These are phyloP conservation scores for Clohesyomyces aquaticus DNA, from an alignment of 495 filamentous ascomycete species.

Conservation along the genomic window DNA sequence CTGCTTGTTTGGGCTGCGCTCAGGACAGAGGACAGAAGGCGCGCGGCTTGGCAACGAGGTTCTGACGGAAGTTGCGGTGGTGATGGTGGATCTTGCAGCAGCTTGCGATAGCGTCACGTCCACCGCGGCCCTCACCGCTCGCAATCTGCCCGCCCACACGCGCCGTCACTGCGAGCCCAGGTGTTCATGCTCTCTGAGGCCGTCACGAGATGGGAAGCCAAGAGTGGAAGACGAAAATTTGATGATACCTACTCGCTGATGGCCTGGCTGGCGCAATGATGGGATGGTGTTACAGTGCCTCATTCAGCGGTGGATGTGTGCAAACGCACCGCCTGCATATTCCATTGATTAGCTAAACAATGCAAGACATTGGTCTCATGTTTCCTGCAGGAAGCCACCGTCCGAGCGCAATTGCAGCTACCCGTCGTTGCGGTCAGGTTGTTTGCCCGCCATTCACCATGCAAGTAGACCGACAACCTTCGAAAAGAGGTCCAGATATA, in stretches of 20 bases:
- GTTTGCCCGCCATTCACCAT: too few relatives aligned
- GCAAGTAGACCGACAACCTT: too few relatives aligned
- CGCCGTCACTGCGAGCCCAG: not conserved
- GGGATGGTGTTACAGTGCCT: too few relatives aligned
- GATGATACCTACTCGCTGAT: too few relatives aligned
- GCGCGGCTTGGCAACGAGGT: conserved; percentile 4
- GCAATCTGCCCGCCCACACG: not conserved
- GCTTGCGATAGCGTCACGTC: too few relatives aligned
- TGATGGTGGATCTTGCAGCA: not conserved
- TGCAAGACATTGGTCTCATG: not conserved
- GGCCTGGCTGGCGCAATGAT: too few relatives aligned
- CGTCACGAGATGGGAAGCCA: not conserved
- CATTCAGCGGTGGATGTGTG: too few relatives aligned
- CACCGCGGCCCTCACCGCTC: not conserved
- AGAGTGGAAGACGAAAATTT: too few relatives aligned
- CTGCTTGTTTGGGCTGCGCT: not conserved
- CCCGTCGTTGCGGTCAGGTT: not conserved
- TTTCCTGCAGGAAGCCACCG: not conserved
- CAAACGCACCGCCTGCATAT: too few relatives aligned
- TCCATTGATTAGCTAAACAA: not conserved
- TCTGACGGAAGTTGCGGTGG: not conserved
- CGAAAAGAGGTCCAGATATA: too few relatives aligned
- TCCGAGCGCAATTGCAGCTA: not conserved
- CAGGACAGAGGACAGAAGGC: not conserved
- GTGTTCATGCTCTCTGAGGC: not conserved